Evolutionary conservation across 371 early-diverging fungal genomes (phyloP).

Genomic region (Coemansia sp.): DNA sequence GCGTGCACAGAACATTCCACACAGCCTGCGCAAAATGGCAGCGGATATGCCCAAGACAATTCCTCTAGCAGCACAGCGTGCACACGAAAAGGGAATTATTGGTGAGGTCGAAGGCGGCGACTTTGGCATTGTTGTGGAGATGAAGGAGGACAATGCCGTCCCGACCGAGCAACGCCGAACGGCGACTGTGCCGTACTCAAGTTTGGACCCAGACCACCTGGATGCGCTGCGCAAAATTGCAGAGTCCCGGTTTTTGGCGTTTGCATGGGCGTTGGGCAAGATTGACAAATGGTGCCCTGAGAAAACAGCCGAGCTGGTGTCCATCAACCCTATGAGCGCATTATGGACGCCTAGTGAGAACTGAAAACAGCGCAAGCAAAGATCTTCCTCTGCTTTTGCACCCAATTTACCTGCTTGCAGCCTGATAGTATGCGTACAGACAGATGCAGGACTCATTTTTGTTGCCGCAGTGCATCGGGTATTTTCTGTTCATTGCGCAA

Average conservation of each 20-base stretch:
- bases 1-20: conserved; percentile 50
- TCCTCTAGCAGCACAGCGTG: conserved; percentile 51
- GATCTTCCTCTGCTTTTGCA: neutral
- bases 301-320: conserved; percentile 48
- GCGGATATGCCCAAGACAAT: conserved; percentile 53
- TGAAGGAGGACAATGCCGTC: conserved; percentile 9
- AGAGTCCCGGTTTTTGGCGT: conserved; percentile 57
- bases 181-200: conserved; percentile 47
- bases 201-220: conserved; percentile 50
- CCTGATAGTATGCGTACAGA: neutral
- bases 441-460: neutral
- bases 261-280: conserved; percentile 56
- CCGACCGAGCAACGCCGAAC: conserved; percentile 1
- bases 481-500: neutral
- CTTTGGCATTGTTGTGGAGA: conserved; percentile 53
- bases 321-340: conserved; percentile 57
- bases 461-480: neutral
- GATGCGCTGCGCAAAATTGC: conserved; percentile 55
- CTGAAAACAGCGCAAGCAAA: neutral
- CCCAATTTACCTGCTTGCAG: neutral
- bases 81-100: conserved; percentile 51
- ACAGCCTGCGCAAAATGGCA: conserved; percentile 50
- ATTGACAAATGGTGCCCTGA: conserved; percentile 54
- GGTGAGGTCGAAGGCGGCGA: conserved; percentile 43
- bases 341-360: neutral